Evolutionary conservation across 768 basidiomycete species (phyloP).

Genomic region (Pisolithus orientalis): DNA sequence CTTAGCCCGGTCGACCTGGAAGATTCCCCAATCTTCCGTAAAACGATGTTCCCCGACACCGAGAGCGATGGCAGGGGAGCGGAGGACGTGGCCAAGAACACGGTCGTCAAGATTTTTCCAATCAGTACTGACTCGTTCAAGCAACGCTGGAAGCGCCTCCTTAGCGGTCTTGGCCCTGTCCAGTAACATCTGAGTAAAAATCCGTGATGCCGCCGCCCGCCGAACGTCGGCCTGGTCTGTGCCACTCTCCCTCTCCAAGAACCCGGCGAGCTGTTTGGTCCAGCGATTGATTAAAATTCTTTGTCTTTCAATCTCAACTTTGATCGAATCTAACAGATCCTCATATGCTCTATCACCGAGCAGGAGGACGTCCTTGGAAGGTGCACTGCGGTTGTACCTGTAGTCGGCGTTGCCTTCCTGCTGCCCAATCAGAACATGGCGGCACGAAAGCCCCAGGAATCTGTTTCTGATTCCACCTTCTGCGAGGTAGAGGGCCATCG

Average conservation of each 20-base stretch:
- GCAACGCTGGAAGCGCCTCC: slow-evolving; percentile 19
- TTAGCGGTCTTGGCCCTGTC: slow-evolving; percentile 9
- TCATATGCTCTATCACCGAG: no score
- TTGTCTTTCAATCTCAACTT: no score
- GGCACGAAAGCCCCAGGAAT: slow-evolving; percentile 25
- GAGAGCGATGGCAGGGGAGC: slow-evolving; percentile 24
- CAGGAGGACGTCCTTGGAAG: no score
- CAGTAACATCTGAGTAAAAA: slow-evolving; percentile 9
- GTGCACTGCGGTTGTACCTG: no score
- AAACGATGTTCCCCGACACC: slow-evolving; percentile 17
- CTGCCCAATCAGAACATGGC: slow-evolving; percentile 22
- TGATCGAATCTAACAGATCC: no score
- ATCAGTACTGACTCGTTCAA: slow-evolving; percentile 7
- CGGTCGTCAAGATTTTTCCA: slow-evolving; percentile 17
- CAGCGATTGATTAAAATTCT: slow-evolving; percentile 25
- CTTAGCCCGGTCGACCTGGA: slow-evolving; percentile 28
- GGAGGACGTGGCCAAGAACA: slow-evolving; percentile 29
- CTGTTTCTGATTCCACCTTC: slow-evolving; percentile 26
- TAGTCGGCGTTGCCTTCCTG: slow-evolving; percentile 8
- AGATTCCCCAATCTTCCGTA: slow-evolving; percentile 30
- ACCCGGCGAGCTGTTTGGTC: slow-evolving; percentile 22
- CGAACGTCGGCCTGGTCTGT: no score
- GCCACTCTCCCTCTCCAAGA: slow-evolving; percentile 8
- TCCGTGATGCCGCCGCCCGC: slow-evolving; percentile 5
- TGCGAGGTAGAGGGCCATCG: slow-evolving; percentile 29